Conservation (phyloP, 768 basidiomycete genomes). For the Clavaria fumosa region DNA sequence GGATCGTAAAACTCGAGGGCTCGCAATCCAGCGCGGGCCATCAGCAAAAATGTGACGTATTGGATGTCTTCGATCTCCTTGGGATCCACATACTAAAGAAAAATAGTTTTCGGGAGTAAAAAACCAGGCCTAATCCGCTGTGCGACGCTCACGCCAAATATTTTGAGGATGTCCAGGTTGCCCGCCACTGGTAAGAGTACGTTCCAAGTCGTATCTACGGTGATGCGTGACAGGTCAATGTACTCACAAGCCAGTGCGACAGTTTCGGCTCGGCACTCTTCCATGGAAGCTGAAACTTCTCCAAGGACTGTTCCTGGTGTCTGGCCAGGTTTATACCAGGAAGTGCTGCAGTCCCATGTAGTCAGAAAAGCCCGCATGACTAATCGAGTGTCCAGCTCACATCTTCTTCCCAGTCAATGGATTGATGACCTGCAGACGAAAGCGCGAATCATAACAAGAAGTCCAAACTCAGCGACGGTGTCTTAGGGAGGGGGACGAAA, state of each 20-base stretch:
- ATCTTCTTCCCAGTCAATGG: conserved; percentile 66
- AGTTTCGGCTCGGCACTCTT: conserved; percentile 86
- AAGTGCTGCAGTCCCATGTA: conserved; percentile 28
- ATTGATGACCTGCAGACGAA: conserved; percentile 58
- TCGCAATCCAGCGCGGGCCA: conserved; percentile 73
- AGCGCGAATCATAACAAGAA: too few species aligned
- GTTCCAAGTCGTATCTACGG: conserved; percentile 1
- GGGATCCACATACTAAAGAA: conserved; percentile 42
- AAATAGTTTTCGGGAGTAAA: neutral
- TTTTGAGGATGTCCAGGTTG: conserved; percentile 59
- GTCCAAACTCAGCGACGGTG: too few species aligned
- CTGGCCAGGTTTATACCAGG: conserved; percentile 85
- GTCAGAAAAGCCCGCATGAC: neutral
- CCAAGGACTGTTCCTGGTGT: conserved; percentile 72
- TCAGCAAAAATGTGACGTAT: conserved; percentile 66
- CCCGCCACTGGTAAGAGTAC: conserved; percentile 37
- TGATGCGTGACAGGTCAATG: conserved; percentile 13
- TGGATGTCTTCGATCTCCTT: conserved; percentile 66
- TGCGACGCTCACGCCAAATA: conserved; percentile 50
- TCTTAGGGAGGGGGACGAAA: too few species aligned
- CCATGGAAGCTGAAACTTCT: conserved; percentile 80
- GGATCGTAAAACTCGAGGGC: conserved; percentile 80
- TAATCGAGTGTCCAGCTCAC: conserved; percentile 23
- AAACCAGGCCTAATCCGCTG: neutral
- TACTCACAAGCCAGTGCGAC: conserved; percentile 67